Percentiles rank a stretch among this genome's conserved stretches.
phyloP scores from a whole-genome alignment of 768 basidiomycete species.

The Tricholoma furcatifolium region DNA sequence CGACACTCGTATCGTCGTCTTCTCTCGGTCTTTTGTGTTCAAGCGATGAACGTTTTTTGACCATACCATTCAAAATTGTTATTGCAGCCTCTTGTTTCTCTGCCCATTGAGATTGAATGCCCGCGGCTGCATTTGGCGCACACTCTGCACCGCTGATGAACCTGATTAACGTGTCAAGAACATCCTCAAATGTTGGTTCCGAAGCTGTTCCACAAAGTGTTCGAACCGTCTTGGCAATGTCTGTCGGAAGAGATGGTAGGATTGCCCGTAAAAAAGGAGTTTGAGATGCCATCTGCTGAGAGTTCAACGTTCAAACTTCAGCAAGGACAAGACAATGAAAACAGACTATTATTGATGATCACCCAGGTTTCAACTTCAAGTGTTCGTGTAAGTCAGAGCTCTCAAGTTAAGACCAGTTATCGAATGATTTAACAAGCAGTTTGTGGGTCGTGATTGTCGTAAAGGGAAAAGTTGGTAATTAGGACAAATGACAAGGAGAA shows the following conservation, averaged over 20 bases:
- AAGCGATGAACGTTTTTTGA: constrained; percentile 17
- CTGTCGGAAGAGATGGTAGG: constrained; percentile 31
- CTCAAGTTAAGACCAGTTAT: no score
- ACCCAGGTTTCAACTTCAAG: no score
- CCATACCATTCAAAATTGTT: constrained; percentile 28
- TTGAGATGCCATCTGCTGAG: constrained; percentile 23
- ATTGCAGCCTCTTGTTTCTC: constrained; percentile 32
- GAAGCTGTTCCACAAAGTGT: constrained; percentile 29
- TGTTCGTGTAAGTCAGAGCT: no score
- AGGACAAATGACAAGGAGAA: no score
- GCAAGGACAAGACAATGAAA: constrained; percentile 1
- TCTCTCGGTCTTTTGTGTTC: constrained; percentile 36
- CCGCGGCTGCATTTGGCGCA: constrained; percentile 27
- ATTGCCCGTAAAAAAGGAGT: constrained; percentile 31
- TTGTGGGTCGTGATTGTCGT: no score
- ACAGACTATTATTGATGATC: constrained; percentile 6
- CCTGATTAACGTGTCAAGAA: constrained; percentile 42
- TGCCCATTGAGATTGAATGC: constrained; percentile 33
- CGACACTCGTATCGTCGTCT: constrained; percentile 23
- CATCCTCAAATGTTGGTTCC: constrained; percentile 24
- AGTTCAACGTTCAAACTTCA: background rate
- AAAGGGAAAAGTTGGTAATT: no score
- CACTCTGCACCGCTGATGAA: constrained; percentile 41
- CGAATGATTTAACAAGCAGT: no score
- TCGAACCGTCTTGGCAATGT: constrained; percentile 32